Percentiles rank a stretch among this genome's conserved stretches.
These are phyloP conservation scores for Candida vartiovaarae DNA, from an alignment of 805 yeast genomes.

Conservation along the genomic window DNA sequence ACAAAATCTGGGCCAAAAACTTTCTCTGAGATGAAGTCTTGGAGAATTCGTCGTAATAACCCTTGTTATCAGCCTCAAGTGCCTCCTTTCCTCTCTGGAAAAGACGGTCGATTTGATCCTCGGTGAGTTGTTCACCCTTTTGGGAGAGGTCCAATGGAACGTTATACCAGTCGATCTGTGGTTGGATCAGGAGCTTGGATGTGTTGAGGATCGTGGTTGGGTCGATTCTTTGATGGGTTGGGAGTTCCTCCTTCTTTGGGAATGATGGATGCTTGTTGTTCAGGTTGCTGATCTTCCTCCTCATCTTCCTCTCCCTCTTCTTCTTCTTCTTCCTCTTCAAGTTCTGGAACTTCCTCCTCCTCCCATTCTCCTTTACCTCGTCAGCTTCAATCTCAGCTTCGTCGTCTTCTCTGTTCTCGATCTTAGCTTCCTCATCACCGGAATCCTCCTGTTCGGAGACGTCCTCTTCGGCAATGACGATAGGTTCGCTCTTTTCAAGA, in stretches of 20 bases:
- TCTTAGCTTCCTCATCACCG: constrained; percentile 30
- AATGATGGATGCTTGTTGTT: constrained; percentile 5
- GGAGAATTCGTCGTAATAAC: constrained; percentile 66
- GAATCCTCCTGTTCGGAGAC: constrained; percentile 32
- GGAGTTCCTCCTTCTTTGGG: constrained; percentile 16
- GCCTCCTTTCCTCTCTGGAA: constrained; percentile 58
- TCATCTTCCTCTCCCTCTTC: constrained; percentile 18
- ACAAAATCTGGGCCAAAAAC: constrained; percentile 80
- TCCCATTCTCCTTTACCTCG: constrained; percentile 23
- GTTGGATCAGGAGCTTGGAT: constrained; percentile 50
- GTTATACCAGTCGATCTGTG: constrained; percentile 73
- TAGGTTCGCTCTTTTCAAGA: constrained; percentile 35
- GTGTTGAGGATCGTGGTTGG: constrained; percentile 40
- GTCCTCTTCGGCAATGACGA: constrained; percentile 31
- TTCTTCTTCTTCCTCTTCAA: constrained; percentile 10
- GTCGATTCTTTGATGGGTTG: constrained; percentile 25
- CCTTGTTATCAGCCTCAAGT: constrained; percentile 62
- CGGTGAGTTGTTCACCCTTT: constrained; percentile 25
- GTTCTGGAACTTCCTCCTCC: constrained; percentile 24
- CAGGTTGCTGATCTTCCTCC: constrained; percentile 15
- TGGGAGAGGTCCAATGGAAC: constrained; percentile 33
- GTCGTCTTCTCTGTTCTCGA: constrained; percentile 26
- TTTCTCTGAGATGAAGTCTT: constrained; percentile 74
- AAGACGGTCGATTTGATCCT: constrained; percentile 53
- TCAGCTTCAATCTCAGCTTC: constrained; percentile 15